phyloP scores from a whole-genome alignment of 768 basidiomycete species.

The Pisolithus sp. region DNA sequence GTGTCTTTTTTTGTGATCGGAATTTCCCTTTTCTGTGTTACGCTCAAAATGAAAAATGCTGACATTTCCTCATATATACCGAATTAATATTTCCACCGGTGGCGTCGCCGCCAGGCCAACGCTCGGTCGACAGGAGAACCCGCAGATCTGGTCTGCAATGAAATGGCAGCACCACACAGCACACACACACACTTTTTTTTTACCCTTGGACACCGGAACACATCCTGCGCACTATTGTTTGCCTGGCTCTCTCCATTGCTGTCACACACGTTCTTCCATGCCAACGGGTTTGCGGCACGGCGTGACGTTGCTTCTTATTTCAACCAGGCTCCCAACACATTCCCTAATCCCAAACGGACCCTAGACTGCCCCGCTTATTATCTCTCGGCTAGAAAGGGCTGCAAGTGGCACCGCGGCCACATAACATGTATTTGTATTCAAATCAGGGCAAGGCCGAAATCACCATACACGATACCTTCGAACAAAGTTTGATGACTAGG shows the following conservation, averaged over 20 bases:
- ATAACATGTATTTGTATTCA: not conserved
- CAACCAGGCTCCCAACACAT: not conserved
- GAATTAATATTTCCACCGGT: slow-evolving; percentile 11
- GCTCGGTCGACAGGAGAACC: slow-evolving; percentile 2
- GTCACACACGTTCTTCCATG: slow-evolving; percentile 2
- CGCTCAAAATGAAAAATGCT: not conserved
- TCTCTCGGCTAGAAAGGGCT: not conserved
- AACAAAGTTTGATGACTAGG: slow-evolving; percentile 24
- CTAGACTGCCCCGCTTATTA: slow-evolving; percentile 1
- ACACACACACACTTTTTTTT: not conserved
- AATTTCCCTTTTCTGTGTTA: slow-evolving; percentile 4
- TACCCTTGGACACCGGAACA: not conserved
- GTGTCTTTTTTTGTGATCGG: slow-evolving; percentile 19
- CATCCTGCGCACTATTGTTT: not conserved
- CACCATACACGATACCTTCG: slow-evolving; percentile 4
- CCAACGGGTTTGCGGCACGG: slow-evolving; percentile 1
- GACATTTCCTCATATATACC: not conserved
- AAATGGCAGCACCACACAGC: not conserved
- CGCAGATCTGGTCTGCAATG: slow-evolving; percentile 1
- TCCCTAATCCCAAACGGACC: not conserved
- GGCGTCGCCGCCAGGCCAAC: slow-evolving; percentile 10
- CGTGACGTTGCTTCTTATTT: slow-evolving; percentile 2
- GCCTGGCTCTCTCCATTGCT: not conserved
- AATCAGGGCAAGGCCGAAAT: not conserved
- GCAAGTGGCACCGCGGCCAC: slow-evolving; percentile 12